Evolutionary conservation across 176 grass and related monocot genomes (phyloP).

Genomic region (Lolium multiflorum): DNA sequence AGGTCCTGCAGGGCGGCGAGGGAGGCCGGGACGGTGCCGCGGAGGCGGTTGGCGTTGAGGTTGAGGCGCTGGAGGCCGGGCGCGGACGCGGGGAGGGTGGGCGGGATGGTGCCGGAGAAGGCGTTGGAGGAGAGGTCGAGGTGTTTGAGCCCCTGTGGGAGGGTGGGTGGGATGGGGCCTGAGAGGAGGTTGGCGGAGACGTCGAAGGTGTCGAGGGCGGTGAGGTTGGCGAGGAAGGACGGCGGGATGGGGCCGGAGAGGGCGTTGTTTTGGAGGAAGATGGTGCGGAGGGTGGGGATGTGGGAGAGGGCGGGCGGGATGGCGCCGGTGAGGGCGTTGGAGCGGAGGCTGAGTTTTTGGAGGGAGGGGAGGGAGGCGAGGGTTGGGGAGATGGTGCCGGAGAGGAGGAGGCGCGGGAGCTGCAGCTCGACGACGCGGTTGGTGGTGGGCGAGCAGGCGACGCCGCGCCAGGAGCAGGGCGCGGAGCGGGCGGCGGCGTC

Average conservation of each 20-base stretch:
- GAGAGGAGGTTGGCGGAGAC: conserved; percentile 78
- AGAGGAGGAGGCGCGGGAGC: conserved; percentile 79
- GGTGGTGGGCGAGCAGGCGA: conserved; percentile 49
- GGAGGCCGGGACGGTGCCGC: conserved; percentile 75
- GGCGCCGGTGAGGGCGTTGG: conserved; percentile 75
- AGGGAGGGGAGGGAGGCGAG: conserved; percentile 65
- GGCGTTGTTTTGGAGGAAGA: conserved; percentile 88
- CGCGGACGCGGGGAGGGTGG: conserved; percentile 51
- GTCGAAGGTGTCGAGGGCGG: conserved; percentile 72
- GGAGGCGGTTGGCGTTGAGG: conserved; percentile 87
- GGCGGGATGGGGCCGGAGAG: conserved; percentile 72
- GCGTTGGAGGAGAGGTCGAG: conserved; percentile 95
- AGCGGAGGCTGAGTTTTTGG: conserved; percentile 82
- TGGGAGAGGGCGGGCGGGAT: conserved; percentile 62
- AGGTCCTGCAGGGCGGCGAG: conserved; percentile 72
- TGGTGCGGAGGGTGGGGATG: conserved; percentile 62
- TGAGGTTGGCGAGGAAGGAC: conserved; percentile 74
- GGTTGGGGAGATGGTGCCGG: conserved; percentile 67
- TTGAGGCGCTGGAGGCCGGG: conserved; percentile 77
- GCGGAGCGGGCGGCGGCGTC: conserved; percentile 56
- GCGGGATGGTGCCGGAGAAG: conserved; percentile 67
- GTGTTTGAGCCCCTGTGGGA: conserved; percentile 62
- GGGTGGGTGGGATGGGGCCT: conserved; percentile 59
- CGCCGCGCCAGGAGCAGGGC: conserved; percentile 88
- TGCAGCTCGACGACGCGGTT: conserved; percentile 75